Evolutionary conservation across 345 rosid genomes (phyloP).

Genomic region (Gossypium turneri): DNA sequence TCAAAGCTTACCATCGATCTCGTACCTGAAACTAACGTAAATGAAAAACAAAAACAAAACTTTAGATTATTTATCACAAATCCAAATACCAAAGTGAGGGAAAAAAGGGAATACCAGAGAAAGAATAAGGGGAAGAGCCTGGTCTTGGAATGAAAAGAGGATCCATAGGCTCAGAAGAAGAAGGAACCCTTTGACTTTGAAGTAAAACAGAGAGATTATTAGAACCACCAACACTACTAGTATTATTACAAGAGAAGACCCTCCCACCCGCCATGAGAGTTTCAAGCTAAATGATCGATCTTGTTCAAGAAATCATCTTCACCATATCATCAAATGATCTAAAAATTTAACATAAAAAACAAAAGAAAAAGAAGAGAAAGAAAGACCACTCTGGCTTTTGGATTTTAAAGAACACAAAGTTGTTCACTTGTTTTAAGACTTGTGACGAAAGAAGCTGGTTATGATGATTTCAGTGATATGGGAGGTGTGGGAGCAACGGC

Average conservation of each 20-base stretch:
- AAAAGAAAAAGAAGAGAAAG: neutral
- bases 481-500: slow-evolving; percentile 63
- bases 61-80: neutral
- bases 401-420: neutral
- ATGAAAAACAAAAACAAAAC: neutral
- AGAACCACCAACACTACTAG: neutral
- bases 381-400: neutral
- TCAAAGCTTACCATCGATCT: slow-evolving; percentile 49
- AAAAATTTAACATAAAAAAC: neutral
- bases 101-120: slow-evolving; percentile 27
- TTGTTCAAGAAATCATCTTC: slow-evolving; percentile 22
- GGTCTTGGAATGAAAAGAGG: slow-evolving; percentile 35
- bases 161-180: slow-evolving; percentile 37
- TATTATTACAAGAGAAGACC: slow-evolving; percentile 14
- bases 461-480: slow-evolving; percentile 71
- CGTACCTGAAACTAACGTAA: slow-evolving; percentile 26
- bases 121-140: slow-evolving; percentile 37
- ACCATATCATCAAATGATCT: slow-evolving; percentile 9
- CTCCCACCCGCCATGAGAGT: slow-evolving; percentile 41
- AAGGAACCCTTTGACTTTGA: slow-evolving; percentile 37
- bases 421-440: slow-evolving; percentile 26
- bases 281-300: neutral
- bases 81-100: slow-evolving; percentile 12
- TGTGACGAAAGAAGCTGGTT: slow-evolving; percentile 82
- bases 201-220: slow-evolving; percentile 37